phyloP scores from a whole-genome alignment of 2,329 filamentous ascomycete species.

The Trichoderma semiorbis region DNA sequence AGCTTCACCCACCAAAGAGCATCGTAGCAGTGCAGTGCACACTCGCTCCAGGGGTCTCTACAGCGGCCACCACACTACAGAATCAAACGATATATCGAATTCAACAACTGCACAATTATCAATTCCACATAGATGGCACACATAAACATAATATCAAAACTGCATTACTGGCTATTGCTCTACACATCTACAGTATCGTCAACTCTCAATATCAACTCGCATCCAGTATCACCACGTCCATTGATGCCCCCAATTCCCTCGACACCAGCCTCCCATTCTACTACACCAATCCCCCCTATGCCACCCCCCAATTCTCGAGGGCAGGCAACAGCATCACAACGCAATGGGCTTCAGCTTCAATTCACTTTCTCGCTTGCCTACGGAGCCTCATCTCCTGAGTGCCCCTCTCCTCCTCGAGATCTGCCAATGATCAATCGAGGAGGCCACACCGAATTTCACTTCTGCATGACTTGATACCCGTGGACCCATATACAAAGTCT shows the following conservation, averaged over 20 bases:
- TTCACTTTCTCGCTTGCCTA: neutral
- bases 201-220: neutral
- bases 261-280: neutral
- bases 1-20: neutral
- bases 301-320: neutral
- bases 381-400: neutral
- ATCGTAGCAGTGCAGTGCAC: neutral
- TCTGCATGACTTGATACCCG: neutral
- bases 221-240: neutral
- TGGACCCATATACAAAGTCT: neutral
- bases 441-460: neutral
- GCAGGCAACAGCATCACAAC: neutral
- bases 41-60: neutral
- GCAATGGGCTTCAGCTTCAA: neutral
- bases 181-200: neutral
- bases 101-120: neutral
- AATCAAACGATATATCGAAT: neutral
- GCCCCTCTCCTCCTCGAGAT: neutral
- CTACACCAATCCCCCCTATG: neutral
- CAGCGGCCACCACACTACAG: neutral
- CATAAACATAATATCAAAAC: no score
- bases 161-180: neutral
- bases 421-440: neutral
- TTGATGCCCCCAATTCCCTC: neutral
- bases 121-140: neutral